Conservation (phyloP, 768 basidiomycete species). For the Mycena pura region DNA sequence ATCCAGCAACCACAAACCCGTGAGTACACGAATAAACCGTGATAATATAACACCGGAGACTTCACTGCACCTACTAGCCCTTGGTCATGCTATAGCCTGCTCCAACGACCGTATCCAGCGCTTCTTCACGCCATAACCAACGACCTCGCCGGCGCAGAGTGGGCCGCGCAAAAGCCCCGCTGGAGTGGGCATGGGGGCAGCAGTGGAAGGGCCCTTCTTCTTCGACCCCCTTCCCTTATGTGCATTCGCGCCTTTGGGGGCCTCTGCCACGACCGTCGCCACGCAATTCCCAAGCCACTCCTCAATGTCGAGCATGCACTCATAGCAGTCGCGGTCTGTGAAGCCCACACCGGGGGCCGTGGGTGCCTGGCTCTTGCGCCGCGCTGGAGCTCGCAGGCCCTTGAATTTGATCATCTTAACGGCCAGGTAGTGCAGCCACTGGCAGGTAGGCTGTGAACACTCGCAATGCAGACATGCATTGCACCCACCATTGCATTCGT, state of each 20-base stretch:
- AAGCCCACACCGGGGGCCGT: slow-evolving; percentile 44
- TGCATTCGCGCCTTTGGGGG: slow-evolving; percentile 33
- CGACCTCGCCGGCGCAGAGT: slow-evolving; percentile 64
- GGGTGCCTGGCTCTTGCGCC: slow-evolving; percentile 46
- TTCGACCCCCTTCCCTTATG: slow-evolving; percentile 42
- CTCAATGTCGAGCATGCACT: slow-evolving; percentile 73
- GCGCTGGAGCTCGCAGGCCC: slow-evolving; percentile 59
- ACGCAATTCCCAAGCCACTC: slow-evolving; percentile 58
- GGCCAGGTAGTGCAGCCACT: slow-evolving; percentile 93
- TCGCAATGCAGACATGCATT: slow-evolving; percentile 8
- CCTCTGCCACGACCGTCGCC: slow-evolving; percentile 37
- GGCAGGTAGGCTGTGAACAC: not conserved
- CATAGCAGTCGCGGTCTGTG: slow-evolving; percentile 73
- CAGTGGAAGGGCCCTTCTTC: slow-evolving; percentile 34
- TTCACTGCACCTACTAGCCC: not conserved
- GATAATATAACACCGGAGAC: no score
- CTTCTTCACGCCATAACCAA: slow-evolving; percentile 63
- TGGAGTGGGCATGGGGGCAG: slow-evolving; percentile 25
- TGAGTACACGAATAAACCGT: no score
- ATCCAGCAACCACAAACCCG: no score
- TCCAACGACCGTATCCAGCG: slow-evolving; percentile 57
- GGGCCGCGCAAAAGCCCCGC: slow-evolving; percentile 35
- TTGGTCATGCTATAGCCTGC: not conserved
- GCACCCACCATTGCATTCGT: slow-evolving; percentile 92
- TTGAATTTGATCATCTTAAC: slow-evolving; percentile 76